A percentile compares a stretch with the other conserved stretches of the same genome.
Evolutionary conservation across 371 early-diverging fungal species (phyloP).

Genomic region (Zychaea mexicana): DNA sequence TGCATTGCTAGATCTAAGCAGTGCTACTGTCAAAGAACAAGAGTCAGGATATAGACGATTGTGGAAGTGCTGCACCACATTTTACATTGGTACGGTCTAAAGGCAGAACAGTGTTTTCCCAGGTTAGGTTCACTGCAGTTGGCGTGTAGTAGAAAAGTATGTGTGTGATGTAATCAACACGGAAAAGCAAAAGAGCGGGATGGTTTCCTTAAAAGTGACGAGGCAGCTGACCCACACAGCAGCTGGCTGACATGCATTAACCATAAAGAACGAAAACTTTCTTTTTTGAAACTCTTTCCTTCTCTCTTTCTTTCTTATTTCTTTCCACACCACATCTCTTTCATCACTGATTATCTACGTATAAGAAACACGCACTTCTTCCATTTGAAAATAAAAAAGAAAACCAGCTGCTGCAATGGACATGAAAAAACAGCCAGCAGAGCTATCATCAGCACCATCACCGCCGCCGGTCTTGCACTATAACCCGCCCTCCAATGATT

Average conservation of each 20-base stretch:
- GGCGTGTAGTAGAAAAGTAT: too few relatives aligned
- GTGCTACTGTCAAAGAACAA: too few relatives aligned
- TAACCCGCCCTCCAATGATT: neutral
- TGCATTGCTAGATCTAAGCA: too few relatives aligned
- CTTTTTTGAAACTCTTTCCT: slow-evolving; percentile 11
- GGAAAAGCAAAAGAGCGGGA: neutral
- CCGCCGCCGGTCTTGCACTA: neutral
- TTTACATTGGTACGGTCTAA: too few relatives aligned
- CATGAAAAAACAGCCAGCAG: neutral
- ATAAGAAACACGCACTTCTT: too few relatives aligned
- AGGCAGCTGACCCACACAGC: neutral
- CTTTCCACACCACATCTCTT: neutral
- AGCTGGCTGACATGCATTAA: neutral
- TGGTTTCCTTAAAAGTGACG: neutral
- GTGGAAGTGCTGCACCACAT: too few relatives aligned
- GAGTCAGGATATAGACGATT: too few relatives aligned
- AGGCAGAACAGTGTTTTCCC: too few relatives aligned
- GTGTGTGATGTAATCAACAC: too few relatives aligned
- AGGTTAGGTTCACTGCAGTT: too few relatives aligned
- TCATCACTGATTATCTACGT: too few relatives aligned
- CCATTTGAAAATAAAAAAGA: slow-evolving; percentile 3
- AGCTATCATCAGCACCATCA: neutral
- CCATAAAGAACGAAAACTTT: neutral
- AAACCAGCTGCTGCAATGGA: neutral
- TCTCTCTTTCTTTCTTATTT: slow-evolving; percentile 9